phyloP scores from a whole-genome alignment of 495 filamentous ascomycete genomes.

The Neurospora cerealis region DNA sequence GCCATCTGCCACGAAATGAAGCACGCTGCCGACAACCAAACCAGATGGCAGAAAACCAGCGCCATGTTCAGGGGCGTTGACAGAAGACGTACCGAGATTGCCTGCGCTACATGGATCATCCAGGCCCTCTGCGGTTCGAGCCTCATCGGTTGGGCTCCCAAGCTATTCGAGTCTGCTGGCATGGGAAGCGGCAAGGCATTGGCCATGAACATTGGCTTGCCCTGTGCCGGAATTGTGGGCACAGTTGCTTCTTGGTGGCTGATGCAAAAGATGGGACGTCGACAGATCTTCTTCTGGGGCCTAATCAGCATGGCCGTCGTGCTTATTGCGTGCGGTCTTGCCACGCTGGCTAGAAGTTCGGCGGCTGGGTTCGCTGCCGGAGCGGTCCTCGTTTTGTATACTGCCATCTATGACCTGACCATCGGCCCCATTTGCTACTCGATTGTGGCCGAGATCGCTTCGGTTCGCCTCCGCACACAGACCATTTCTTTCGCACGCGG shows the following conservation, averaged over 20 bases:
- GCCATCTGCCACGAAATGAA: conserved; percentile 52
- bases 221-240: conserved; percentile 40
- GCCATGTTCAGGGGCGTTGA: conserved; percentile 61
- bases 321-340: conserved; percentile 23
- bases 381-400: conserved; percentile 41
- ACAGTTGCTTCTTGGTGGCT: conserved; percentile 44
- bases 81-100: conserved; percentile 58
- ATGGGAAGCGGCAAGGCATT: conserved; percentile 41
- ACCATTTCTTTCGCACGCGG: conserved; percentile 48
- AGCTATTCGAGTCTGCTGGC: conserved; percentile 61
- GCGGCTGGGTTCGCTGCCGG: conserved; percentile 37
- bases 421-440: conserved; percentile 52
- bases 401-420: conserved; percentile 43
- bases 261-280: conserved; percentile 38
- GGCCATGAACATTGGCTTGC: conserved; percentile 31
- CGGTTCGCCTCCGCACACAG: conserved; percentile 42
- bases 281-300: conserved; percentile 43
- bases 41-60: conserved; percentile 8
- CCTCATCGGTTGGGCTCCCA: conserved; percentile 59
- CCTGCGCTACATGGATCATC: conserved; percentile 58
- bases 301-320: conserved; percentile 30
- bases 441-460: conserved; percentile 48
- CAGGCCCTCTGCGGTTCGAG: conserved; percentile 61
- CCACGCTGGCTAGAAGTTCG: conserved; percentile 15
- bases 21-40: conserved; percentile 23